phyloP scores from a whole-genome alignment of 371 early-diverging fungal genomes.

The Parasitella parasitica region DNA sequence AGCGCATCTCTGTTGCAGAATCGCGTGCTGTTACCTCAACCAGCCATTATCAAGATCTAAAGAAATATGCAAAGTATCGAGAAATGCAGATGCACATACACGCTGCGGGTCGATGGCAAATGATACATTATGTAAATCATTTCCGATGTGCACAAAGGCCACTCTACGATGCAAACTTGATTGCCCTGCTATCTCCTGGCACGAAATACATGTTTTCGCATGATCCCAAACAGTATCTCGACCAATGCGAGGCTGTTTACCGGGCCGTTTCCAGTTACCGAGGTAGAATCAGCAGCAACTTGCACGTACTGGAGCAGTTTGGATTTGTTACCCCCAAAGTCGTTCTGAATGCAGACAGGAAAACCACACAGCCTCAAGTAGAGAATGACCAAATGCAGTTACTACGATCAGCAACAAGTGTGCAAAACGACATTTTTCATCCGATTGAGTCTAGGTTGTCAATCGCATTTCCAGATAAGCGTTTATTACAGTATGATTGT shows the following conservation, averaged over 20 bases:
- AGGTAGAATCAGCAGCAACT: slow-evolving; percentile 42
- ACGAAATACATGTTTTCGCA: not conserved
- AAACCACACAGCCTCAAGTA: not conserved
- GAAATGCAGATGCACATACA: slow-evolving; percentile 23
- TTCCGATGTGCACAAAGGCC: slow-evolving; percentile 41
- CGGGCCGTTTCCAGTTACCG: slow-evolving; percentile 44
- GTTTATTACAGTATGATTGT: slow-evolving; percentile 85
- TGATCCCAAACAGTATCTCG: slow-evolving; percentile 30
- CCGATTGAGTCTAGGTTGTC: slow-evolving; percentile 60
- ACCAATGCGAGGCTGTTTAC: slow-evolving; percentile 22
- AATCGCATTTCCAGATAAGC: slow-evolving; percentile 84
- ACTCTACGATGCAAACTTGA: slow-evolving; percentile 43
- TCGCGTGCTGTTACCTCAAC: slow-evolving; percentile 26
- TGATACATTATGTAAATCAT: slow-evolving; percentile 37
- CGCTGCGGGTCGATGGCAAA: slow-evolving; percentile 32
- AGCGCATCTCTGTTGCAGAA: slow-evolving; percentile 25
- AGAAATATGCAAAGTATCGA: slow-evolving; percentile 37
- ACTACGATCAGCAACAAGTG: not conserved
- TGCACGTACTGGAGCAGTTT: slow-evolving; percentile 58
- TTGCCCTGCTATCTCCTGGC: slow-evolving; percentile 7
- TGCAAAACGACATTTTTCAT: slow-evolving; percentile 52
- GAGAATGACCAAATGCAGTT: not conserved
- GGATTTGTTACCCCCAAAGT: slow-evolving; percentile 70
- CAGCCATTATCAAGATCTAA: slow-evolving; percentile 36
- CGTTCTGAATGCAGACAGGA: not conserved